A percentile compares a stretch with the other conserved stretches of the same genome.
phyloP scores from a whole-genome alignment of 306 rosid genomes.

The Cicer yamashitae region DNA sequence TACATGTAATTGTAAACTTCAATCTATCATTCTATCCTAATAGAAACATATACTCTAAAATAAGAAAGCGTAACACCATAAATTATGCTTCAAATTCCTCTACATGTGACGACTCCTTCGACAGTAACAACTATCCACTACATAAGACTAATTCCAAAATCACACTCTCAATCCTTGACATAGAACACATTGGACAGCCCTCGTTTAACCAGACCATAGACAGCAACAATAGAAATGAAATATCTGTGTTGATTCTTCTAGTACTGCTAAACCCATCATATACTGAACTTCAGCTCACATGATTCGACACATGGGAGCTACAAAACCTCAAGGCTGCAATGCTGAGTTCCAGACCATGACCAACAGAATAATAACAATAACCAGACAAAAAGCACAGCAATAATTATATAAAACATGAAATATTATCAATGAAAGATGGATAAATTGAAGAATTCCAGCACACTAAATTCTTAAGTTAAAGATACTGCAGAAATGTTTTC shows the following conservation, averaged over 20 bases:
- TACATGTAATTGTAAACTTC: slow-evolving; percentile 18
- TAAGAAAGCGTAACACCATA: slow-evolving; percentile 33
- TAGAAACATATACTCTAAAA: slow-evolving; percentile 16
- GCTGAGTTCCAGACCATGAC: slow-evolving; percentile 39
- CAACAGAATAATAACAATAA: slow-evolving; percentile 31
- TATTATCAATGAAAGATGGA: slow-evolving; percentile 36
- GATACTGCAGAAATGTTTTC: slow-evolving; percentile 44
- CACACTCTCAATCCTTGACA: slow-evolving; percentile 41
- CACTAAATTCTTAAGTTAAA: slow-evolving; percentile 37
- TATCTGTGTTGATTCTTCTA: slow-evolving; percentile 18
- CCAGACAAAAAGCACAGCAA: slow-evolving; percentile 30
- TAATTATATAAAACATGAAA: slow-evolving; percentile 30
- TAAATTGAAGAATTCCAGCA: slow-evolving; percentile 38
- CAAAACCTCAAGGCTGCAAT: slow-evolving; percentile 24
- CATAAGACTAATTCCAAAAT: slow-evolving; percentile 34
- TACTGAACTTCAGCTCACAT: slow-evolving; percentile 42
- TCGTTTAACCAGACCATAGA: slow-evolving; percentile 20
- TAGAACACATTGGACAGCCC: slow-evolving; percentile 31
- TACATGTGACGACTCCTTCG: slow-evolving; percentile 20
- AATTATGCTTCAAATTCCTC: slow-evolving; percentile 36
- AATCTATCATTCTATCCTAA: slow-evolving; percentile 41
- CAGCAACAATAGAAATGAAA: slow-evolving; percentile 28
- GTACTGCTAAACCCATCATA: slow-evolving; percentile 21
- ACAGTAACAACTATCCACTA: slow-evolving; percentile 24
- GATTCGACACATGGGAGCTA: slow-evolving; percentile 24